Base-by-base conservation (phyloP, 2,329 filamentous ascomycete genomes). In the Botryotinia globosa region DNA sequence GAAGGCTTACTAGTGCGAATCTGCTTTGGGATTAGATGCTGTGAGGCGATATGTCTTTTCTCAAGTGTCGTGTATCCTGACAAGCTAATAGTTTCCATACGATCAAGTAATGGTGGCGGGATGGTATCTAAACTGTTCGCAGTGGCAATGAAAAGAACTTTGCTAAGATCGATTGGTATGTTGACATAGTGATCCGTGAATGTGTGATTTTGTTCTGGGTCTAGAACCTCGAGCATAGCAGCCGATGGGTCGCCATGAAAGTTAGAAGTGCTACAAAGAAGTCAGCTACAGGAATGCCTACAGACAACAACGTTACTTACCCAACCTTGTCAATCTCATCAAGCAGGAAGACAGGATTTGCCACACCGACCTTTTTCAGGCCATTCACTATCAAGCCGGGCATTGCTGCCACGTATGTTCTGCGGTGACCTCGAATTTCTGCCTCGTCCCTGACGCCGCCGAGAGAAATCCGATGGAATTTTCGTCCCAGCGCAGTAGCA, bases 321-420 rank as follows among this genome's bases (percentile, higher is more conserved):
- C 79, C 94, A 74, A 99, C 88, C 86, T 99, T 99, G 85, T 99
- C 96, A 77, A 99, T 98, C 84, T 99, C 96, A 80, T 99, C 96
- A 20, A 99, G 89, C 63, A 99, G 84, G 83, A 99, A 93, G 72
- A 99, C 95, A 0, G 96, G 96, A 80, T 99, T 99, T 4, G 94
- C 90, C 32, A 98, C 95, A 64, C 94, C 95, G 45, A 97, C 95
- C 84, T 98, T 99, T 84, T 96, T 94, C 72, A 99, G 82, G 0
- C 95, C 96, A 81, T 94, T 94, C 44, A 98, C 94, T 73, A 99
- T 92, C 72, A 98, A 86, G 71, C 96, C 96, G 16, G 96, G 96
- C 95, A 99, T 98, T n/a, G 96, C 96, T 34, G 96, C 96, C 73
- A 99, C 96, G 80, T 99, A 99, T 0, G 96, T 99, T 77, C 96